Percentiles rank a stretch among this genome's conserved stretches.
These are phyloP conservation scores for Glycine latifolia DNA, from an alignment of 306 rosid genomes.

Conservation along the genomic window DNA sequence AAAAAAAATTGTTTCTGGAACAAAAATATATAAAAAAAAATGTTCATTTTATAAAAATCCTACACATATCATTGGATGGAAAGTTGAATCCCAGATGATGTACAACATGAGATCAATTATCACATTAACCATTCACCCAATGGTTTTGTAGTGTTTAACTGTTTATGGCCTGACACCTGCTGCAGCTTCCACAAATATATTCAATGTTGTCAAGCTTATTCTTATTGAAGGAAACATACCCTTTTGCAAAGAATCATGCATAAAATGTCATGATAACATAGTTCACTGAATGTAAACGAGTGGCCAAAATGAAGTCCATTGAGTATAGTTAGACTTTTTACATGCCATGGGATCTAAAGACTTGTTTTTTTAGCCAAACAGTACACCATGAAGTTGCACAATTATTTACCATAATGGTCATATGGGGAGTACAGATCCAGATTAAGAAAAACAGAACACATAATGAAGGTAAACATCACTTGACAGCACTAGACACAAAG, in stretches of 20 bases:
- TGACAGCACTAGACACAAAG: background rate
- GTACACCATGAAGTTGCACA: background rate
- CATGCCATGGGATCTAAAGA: background rate
- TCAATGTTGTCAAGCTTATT: background rate
- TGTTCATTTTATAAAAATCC: slow-evolving; percentile 1
- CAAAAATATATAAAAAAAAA: background rate
- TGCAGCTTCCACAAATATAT: background rate
- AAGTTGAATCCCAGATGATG: background rate
- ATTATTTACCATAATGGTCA: background rate
- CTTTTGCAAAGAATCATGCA: slow-evolving; percentile 7
- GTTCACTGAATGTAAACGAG: slow-evolving; percentile 3
- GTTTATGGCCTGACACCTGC: background rate
- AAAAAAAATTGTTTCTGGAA: background rate
- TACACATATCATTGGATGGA: background rate
- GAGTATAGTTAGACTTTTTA: background rate
- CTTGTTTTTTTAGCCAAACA: background rate
- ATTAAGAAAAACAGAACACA: too few relatives aligned
- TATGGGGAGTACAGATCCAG: background rate
- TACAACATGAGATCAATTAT: background rate
- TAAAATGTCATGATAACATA: background rate
- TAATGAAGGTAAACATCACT: background rate
- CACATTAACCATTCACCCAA: background rate
- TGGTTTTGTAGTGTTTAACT: background rate
- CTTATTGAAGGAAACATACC: background rate
- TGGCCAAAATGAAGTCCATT: background rate